Percentiles rank a stretch among this genome's conserved stretches.
These are phyloP conservation scores for Xylariomycetidae sp. DNA, from an alignment of 2,329 filamentous ascomycete genomes.

Conservation along the genomic window DNA sequence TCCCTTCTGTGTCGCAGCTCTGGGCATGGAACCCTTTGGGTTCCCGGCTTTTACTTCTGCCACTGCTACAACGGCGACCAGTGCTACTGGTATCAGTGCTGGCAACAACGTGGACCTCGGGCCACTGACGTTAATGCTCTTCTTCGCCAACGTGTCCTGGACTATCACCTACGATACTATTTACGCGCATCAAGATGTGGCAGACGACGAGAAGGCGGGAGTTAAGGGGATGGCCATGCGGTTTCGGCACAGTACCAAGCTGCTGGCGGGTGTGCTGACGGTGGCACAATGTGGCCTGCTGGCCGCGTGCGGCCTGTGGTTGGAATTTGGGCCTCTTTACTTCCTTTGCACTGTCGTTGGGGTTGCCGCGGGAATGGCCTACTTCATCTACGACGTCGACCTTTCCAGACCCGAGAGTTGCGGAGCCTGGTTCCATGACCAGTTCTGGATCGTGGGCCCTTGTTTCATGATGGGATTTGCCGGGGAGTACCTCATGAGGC, in stretches of 20 bases:
- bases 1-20: constrained; percentile 40
- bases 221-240: constrained; percentile 15
- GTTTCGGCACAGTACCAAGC: constrained; percentile 10
- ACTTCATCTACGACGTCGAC: constrained; percentile 13
- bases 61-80: no score
- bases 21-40: constrained; percentile 40
- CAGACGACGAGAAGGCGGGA: constrained; percentile 13
- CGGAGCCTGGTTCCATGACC: constrained; percentile 10
- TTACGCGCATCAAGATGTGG: constrained; percentile 16
- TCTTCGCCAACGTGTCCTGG: constrained; percentile 12
- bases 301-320: constrained; percentile 4
- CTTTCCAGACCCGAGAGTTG: constrained; percentile 6
- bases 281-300: constrained; percentile 6
- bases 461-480: constrained; percentile 7
- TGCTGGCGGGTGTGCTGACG: constrained; percentile 2
- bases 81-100: no score
- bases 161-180: constrained; percentile 14
- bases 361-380: constrained; percentile 6
- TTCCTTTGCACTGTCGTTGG: constrained; percentile 8
- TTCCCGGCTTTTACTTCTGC: no score
- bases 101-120: no score
- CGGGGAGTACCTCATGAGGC: constrained; percentile 5
- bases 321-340: constrained; percentile 4
- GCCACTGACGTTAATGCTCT: constrained; percentile 15
- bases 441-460: constrained; percentile 11